phyloP scores from a whole-genome alignment of 495 filamentous ascomycete genomes.

The Penicillium goetzii region DNA sequence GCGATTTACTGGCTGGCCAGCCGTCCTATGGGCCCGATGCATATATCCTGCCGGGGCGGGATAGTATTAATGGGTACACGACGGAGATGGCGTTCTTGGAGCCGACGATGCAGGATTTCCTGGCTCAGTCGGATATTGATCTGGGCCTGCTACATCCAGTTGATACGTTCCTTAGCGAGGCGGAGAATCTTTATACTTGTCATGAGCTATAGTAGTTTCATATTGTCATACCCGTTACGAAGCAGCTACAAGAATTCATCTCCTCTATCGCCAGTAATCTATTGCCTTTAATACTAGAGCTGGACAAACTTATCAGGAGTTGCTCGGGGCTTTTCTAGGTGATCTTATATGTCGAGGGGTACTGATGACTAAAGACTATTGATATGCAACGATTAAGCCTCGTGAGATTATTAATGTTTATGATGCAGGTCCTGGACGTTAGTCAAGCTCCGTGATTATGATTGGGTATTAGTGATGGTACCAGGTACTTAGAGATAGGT shows the following conservation, averaged over 20 bases:
- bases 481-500: background rate
- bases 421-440: background rate
- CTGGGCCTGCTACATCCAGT: slow-evolving; percentile 45
- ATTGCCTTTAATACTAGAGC: background rate
- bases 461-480: background rate
- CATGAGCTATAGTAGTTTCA: slow-evolving; percentile 31
- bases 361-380: background rate
- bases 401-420: slow-evolving; percentile 1
- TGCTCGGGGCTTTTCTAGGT: background rate
- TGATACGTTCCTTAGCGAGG: slow-evolving; percentile 46
- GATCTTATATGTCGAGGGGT: background rate
- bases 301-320: background rate
- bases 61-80: slow-evolving; percentile 38
- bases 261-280: background rate
- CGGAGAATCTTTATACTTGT: slow-evolving; percentile 44
- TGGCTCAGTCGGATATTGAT: slow-evolving; percentile 50
- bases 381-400: background rate
- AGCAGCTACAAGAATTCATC: background rate
- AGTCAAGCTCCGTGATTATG: background rate
- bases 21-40: slow-evolving; percentile 6
- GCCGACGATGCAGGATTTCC: slow-evolving; percentile 51
- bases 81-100: slow-evolving; percentile 51
- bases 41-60: slow-evolving; percentile 21
- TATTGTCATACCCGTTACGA: background rate
- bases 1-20: slow-evolving; percentile 1